phyloP scores from a whole-genome alignment of 139 green algal species.

The Trebouxia sp. region DNA sequence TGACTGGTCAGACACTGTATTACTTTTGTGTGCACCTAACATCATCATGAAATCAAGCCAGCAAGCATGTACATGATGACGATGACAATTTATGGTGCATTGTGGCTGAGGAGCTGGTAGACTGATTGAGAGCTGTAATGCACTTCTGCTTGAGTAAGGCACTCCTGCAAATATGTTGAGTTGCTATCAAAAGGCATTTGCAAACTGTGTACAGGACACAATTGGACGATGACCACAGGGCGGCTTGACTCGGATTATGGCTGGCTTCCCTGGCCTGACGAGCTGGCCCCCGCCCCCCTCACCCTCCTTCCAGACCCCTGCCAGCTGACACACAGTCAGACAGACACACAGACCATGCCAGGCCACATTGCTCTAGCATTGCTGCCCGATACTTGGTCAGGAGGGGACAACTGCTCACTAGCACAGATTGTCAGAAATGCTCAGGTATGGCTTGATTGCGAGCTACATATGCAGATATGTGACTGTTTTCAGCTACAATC shows the following conservation, averaged over 20 bases:
- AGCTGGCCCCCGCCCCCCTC: neutral
- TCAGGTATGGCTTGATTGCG: neutral
- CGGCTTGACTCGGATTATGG: constrained; percentile 9
- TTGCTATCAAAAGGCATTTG: too few relatives aligned
- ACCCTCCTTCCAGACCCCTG: neutral
- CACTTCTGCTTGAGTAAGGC: neutral
- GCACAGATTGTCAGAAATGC: constrained; percentile 11
- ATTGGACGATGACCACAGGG: neutral
- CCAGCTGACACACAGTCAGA: neutral
- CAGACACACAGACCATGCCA: too few relatives aligned
- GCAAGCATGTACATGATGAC: neutral
- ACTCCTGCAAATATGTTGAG: neutral
- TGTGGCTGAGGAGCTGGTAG: neutral
- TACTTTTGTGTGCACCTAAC: too few relatives aligned
- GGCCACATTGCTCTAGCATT: neutral
- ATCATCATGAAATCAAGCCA: neutral
- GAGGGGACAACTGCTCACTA: neutral
- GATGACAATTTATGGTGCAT: neutral
- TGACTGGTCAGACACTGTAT: neutral
- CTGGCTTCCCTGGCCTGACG: constrained; percentile 26
- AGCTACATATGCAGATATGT: too few relatives aligned
- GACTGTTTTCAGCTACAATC: too few relatives aligned
- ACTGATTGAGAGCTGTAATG: neutral
- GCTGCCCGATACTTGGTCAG: neutral
- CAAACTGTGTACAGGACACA: neutral